Evolutionary conservation across 345 rosid genomes (phyloP).

Genomic region (Erysimum cheiranthoides): DNA sequence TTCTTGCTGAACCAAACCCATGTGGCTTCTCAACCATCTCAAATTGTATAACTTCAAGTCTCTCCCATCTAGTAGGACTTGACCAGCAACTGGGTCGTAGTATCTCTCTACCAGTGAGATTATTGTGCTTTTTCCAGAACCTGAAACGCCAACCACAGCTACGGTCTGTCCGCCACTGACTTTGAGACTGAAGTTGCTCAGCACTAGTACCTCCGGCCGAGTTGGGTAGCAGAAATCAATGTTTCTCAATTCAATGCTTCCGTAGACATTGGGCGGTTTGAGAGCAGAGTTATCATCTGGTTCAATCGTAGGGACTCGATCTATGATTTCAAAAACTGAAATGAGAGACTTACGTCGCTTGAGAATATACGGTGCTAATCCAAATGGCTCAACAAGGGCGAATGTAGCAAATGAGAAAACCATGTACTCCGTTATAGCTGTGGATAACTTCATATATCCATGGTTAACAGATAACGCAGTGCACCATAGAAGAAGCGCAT

Average conservation of each 20-base stretch:
- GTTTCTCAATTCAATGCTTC: constrained; percentile 94
- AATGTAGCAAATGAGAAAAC: constrained; percentile 98
- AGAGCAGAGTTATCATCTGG: constrained; percentile 95
- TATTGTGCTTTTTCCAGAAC: constrained; percentile 98
- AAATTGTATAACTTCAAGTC: constrained; percentile 87
- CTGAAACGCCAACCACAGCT: constrained; percentile 97
- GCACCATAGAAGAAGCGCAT: constrained; percentile 97
- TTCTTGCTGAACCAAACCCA: constrained; percentile 97
- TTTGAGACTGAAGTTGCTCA: constrained; percentile 97
- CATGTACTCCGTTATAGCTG: constrained; percentile 91
- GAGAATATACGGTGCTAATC: constrained; percentile 96
- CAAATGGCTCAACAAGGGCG: constrained; percentile 99
- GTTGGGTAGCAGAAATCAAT: constrained; percentile 96
- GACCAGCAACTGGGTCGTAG: constrained; percentile 98
- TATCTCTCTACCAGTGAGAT: constrained; percentile 92
- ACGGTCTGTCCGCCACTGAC: constrained; percentile 94
- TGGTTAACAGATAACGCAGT: constrained; percentile 71
- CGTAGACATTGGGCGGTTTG: constrained; percentile 94
- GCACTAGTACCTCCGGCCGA: constrained; percentile 87
- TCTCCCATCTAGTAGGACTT: constrained; percentile 89
- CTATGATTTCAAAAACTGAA: constrained; percentile 95
- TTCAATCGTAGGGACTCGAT: constrained; percentile 89
- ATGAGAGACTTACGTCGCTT: constrained; percentile 88
- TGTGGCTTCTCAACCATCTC: constrained; percentile 93
- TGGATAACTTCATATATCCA: constrained; percentile 54